These are phyloP conservation scores for Sistotremastrum niveocremeum DNA, from an alignment of 768 basidiomycete genomes.

Conservation along the genomic window DNA sequence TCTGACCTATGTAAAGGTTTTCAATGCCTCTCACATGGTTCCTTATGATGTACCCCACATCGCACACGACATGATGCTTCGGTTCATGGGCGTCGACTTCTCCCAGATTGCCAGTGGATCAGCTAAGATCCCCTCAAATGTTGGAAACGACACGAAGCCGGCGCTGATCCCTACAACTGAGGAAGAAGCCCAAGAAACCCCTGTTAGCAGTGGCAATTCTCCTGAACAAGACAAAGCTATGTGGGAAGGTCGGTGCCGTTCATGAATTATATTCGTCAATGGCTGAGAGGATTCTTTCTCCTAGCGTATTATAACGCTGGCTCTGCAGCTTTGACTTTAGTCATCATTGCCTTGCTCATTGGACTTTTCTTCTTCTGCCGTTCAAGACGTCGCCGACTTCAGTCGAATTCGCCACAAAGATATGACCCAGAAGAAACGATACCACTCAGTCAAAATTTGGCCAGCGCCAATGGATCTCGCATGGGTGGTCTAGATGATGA, in stretches of 20 bases:
- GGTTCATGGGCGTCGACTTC: slow-evolving; percentile 92
- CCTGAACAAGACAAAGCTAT: slow-evolving; percentile 72
- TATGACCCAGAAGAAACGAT: slow-evolving; percentile 49
- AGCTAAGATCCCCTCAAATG: slow-evolving; percentile 64
- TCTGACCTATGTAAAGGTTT: slow-evolving; percentile 87
- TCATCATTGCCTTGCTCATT: slow-evolving; percentile 54
- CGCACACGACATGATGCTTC: slow-evolving; percentile 95
- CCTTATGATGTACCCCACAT: slow-evolving; percentile 77
- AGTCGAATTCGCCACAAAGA: slow-evolving; percentile 19
- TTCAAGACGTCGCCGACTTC: slow-evolving; percentile 24
- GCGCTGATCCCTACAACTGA: slow-evolving; percentile 35
- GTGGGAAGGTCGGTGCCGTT: slow-evolving; percentile 63
- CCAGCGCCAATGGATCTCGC: slow-evolving; percentile 2
- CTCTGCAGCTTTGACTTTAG: slow-evolving; percentile 70
- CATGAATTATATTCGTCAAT: not conserved
- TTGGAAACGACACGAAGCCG: slow-evolving; percentile 65
- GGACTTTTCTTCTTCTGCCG: slow-evolving; percentile 76
- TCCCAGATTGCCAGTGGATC: slow-evolving; percentile 67
- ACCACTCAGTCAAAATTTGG: slow-evolving; percentile 33
- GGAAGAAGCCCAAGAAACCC: slow-evolving; percentile 11
- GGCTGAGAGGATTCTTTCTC: not conserved
- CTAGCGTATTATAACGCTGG: slow-evolving; percentile 92
- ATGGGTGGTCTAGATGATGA: slow-evolving; percentile 16
- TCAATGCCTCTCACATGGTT: slow-evolving; percentile 94
- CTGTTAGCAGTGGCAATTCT: slow-evolving; percentile 33